Evolutionary conservation across 2,329 filamentous ascomycete species (phyloP), one percentile per base, ranked within the genome.

Genomic region (Pyrenochaeta sp.): DNA sequence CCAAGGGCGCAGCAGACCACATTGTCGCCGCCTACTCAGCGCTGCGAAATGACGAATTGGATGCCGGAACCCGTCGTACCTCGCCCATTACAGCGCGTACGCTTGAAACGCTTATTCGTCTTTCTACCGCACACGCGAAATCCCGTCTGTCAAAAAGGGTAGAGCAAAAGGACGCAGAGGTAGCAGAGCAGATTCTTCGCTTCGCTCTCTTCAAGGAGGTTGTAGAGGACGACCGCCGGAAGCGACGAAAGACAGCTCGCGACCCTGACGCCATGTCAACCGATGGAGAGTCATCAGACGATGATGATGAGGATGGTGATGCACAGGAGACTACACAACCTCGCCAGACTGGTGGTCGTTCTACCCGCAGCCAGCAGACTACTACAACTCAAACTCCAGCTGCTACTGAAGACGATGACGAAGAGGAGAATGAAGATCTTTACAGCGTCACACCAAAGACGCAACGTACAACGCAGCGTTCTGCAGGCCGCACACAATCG

Each of bases 191-290:
- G 7, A 96, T 99, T 61, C 80, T 99, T 29, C 87, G 95, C 15
- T 99, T 97, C 71, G 96, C 95, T 2, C 83, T 99, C 31, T 99
- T 99, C 84, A 98, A 98, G 75, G 95, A 99, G 79, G 88, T 99
- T 0, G 83, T 97, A 3, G 83, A 86, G 63, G 82, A 85, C 60
- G 88, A 92, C 74, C 90, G 92, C 52, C 85, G 88, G 64, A 95
- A 94, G 82, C 90, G 95, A 77, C 86, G 93, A 66, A 88, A 91
- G 76, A 89, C 90, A 66, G 89, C 85, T 5, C 81, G 83, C 27
- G 82, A 83, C 30, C 80, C 84, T 14, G 85, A 84, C 44, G 78
- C 76, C 12, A 79, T 81, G 77, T 80, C 78, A 6, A 73, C 87
- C 69, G 71, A 87, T 18, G 85, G 84, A 33, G 84, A 85, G 9